phyloP scores from a whole-genome alignment of 768 basidiomycete species.

The Auriscalpium vulgare region DNA sequence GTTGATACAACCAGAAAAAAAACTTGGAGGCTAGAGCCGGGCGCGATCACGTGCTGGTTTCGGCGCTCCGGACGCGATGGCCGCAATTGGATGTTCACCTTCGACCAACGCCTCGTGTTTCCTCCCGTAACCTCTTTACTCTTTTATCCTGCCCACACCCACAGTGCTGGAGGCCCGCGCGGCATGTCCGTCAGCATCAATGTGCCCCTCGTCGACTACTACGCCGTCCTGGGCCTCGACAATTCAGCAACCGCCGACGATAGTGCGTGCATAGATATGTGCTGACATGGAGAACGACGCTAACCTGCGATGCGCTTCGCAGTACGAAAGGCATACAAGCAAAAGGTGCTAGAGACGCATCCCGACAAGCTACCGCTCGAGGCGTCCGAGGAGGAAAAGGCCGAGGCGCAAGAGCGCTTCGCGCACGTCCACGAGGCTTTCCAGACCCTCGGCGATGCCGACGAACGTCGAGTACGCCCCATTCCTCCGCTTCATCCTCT shows the following conservation, averaged over 20 bases:
- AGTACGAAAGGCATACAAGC: constrained; percentile 66
- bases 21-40: too few relatives aligned
- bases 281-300: not conserved
- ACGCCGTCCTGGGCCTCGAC: not conserved
- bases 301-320: not conserved
- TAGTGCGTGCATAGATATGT: not conserved
- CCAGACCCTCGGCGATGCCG: constrained; percentile 45
- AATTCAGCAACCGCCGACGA: not conserved
- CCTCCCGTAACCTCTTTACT: too few relatives aligned
- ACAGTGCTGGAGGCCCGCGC: too few relatives aligned
- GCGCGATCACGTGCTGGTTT: too few relatives aligned
- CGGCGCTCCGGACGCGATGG: too few relatives aligned
- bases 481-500: not conserved
- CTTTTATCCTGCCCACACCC: too few relatives aligned
- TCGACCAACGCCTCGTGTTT: too few relatives aligned
- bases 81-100: too few relatives aligned
- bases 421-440: constrained; percentile 57
- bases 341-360: constrained; percentile 62
- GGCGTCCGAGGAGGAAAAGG: constrained; percentile 43
- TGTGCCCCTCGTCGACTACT: not conserved
- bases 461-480: constrained; percentile 43
- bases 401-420: constrained; percentile 36
- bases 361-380: constrained; percentile 60
- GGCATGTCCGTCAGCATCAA: not conserved
- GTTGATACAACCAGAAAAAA: too few relatives aligned